These are phyloP conservation scores for Ceratocystis eucalypticola DNA, from an alignment of 2,329 filamentous ascomycete species.

Conservation along the genomic window DNA sequence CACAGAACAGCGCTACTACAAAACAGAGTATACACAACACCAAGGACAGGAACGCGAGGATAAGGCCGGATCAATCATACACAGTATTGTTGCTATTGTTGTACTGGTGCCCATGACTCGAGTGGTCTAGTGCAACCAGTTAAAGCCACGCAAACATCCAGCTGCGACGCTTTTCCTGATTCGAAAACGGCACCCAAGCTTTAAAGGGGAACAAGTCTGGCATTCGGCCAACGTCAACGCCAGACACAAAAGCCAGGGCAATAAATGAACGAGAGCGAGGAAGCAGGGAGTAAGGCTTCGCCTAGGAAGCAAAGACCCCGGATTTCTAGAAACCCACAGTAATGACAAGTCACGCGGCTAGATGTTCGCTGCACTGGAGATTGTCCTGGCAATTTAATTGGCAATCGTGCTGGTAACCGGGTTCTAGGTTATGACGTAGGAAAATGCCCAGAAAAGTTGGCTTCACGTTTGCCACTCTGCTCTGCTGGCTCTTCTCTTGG, in stretches of 20 bases:
- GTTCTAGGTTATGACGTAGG: no score
- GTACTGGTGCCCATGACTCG: not conserved
- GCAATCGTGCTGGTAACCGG: no score
- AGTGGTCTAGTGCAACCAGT: not conserved
- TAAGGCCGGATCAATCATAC: not conserved
- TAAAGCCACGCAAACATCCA: not conserved
- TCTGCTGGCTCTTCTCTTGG: no score
- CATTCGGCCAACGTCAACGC: not conserved
- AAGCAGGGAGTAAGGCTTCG: not conserved
- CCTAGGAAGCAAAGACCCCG: not conserved
- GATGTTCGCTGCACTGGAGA: no score
- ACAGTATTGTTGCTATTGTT: not conserved
- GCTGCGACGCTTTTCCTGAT: not conserved
- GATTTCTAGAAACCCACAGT: no score
- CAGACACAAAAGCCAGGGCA: not conserved
- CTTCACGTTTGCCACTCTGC: not conserved
- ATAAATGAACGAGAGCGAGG: not conserved
- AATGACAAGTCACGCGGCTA: no score
- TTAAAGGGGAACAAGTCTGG: not conserved
- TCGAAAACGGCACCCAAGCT: not conserved
- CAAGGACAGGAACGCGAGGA: not conserved
- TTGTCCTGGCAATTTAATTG: no score
- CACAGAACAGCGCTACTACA: no score
- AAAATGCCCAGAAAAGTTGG: not conserved
- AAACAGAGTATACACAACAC: no score